Base-by-base conservation (phyloP, 306 rosid genomes). In the Cucumis hystrix region DNA sequence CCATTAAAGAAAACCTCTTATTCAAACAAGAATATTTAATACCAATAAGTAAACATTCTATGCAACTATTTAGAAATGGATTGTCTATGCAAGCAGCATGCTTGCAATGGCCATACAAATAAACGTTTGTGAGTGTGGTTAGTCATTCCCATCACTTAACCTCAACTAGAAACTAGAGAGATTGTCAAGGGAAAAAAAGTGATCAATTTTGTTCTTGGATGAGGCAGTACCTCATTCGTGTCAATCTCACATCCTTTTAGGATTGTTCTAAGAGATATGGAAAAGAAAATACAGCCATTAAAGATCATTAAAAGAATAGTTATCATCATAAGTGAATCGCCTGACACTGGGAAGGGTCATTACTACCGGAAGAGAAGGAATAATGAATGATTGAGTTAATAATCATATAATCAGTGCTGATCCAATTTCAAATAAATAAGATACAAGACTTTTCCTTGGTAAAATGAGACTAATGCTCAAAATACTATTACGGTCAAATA, bases 1-100 rank as follows among this genome's bases (percentile, higher is more conserved):
- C 75, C 80, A 91, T 95, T 89, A 92, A 76, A 89, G 97, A 82
- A 71, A 43, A 85, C 94, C 2, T 66, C 11, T 66, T 39, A 67
- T 43, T 39, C 72, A 40, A 67, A 40, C 30, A 40, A 67, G 21
- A 67, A 67, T 10, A 40, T n/a, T 11, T 10, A n/a, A 40, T 12
- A 28, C 51, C 54, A 40, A 8, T 28, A 39, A 67, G 28, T 67
- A 10, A 67, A 67, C 74, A 67, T 67, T 5, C 10, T 39, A 39
- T 5, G 52, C 33, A n/a, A 40, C 74, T 11, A 40, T 2, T 66
- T 40, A 40, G 74, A 67, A 67, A 67, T n/a, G 54, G 73, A 67
- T 67, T 8, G 10, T 10, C 74, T n/a, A 20, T 40, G 74, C 54
- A 40, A n/a, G 54, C 54, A n/a, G 49, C 74, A 66, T 67, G 74